phyloP scores from a whole-genome alignment of 306 rosid species.

The Lotus japonicus region DNA sequence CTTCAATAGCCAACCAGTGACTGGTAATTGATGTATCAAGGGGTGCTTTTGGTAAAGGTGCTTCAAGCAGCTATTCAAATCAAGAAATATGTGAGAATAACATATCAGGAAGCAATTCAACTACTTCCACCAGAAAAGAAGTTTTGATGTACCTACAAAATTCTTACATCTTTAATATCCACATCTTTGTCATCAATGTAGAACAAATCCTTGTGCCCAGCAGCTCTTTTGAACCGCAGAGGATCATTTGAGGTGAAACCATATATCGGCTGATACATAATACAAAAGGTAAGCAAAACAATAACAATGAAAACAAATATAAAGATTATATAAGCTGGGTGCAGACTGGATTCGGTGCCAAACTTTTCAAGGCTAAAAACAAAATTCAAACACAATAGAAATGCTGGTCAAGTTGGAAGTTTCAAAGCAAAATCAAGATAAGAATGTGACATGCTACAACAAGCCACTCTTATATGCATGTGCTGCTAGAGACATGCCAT shows the following conservation, averaged over 20 bases:
- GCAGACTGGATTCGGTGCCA: not conserved
- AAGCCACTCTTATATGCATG: not conserved
- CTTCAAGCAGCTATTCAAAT: constrained; percentile 55
- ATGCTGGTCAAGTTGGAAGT: not conserved
- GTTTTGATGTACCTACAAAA: constrained; percentile 17
- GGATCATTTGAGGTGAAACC: constrained; percentile 74
- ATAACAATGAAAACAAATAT: constrained; percentile 10
- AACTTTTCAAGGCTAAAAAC: not conserved
- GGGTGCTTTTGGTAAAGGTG: constrained; percentile 70
- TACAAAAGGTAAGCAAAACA: constrained; percentile 21
- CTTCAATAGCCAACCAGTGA: constrained; percentile 97
- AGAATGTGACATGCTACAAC: not conserved
- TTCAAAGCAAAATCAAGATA: not conserved
- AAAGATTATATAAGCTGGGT: not conserved
- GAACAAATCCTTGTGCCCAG: constrained; percentile 83
- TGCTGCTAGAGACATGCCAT: not conserved
- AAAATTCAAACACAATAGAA: not conserved
- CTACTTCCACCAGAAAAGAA: constrained; percentile 1
- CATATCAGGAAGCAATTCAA: constrained; percentile 14
- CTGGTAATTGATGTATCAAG: constrained; percentile 60
- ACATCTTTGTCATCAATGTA: constrained; percentile 90
- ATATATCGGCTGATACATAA: constrained; percentile 67
- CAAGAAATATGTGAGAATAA: constrained; percentile 12
- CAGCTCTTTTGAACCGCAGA: constrained; percentile 72
- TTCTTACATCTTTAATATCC: constrained; percentile 81